Percentiles rank a stretch among this genome's conserved stretches.
Evolutionary conservation across 1,284 basidiomycete species (phyloP).

Genomic region (Uromyces viciae-fabae): DNA sequence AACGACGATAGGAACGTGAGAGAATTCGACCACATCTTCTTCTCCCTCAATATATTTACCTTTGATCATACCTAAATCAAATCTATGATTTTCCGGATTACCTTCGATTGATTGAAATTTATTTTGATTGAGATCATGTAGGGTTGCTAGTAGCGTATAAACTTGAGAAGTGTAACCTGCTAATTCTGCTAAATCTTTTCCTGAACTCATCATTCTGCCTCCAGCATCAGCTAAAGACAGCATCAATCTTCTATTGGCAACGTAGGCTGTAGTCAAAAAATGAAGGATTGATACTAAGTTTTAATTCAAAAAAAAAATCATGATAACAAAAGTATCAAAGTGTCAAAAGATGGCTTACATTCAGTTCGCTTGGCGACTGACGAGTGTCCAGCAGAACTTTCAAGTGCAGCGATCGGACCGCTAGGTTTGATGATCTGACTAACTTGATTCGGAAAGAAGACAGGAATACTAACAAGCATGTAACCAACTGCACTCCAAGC

Average conservation of each 20-base stretch:
- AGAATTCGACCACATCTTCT: conserved; percentile 61
- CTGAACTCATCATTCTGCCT: conserved; percentile 61
- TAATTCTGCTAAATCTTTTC: conserved; percentile 77
- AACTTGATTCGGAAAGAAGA: conserved; percentile 59
- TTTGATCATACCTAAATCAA: conserved; percentile 57
- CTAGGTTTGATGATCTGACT: not conserved
- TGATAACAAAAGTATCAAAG: not conserved
- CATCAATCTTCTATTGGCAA: conserved; percentile 86
- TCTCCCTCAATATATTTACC: conserved; percentile 55
- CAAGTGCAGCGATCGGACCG: conserved; percentile 26
- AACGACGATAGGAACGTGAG: conserved; percentile 71
- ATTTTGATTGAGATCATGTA: conserved; percentile 65
- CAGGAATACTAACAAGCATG: conserved; percentile 78
- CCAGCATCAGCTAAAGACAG: conserved; percentile 92
- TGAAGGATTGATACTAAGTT: not conserved
- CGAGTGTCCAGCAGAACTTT: conserved; percentile 14
- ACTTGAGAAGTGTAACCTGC: conserved; percentile 86
- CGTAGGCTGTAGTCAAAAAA: conserved; percentile 60
- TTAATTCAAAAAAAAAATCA: not conserved
- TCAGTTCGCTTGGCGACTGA: conserved; percentile 45
- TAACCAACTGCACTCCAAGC: conserved; percentile 88
- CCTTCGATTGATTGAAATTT: conserved; percentile 55
- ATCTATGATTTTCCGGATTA: conserved; percentile 45
- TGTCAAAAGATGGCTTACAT: conserved; percentile 11
- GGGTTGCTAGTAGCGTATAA: conserved; percentile 77